Conservation (phyloP, 148 eudicot genomes). For the Suaeda aralocaspica region DNA sequence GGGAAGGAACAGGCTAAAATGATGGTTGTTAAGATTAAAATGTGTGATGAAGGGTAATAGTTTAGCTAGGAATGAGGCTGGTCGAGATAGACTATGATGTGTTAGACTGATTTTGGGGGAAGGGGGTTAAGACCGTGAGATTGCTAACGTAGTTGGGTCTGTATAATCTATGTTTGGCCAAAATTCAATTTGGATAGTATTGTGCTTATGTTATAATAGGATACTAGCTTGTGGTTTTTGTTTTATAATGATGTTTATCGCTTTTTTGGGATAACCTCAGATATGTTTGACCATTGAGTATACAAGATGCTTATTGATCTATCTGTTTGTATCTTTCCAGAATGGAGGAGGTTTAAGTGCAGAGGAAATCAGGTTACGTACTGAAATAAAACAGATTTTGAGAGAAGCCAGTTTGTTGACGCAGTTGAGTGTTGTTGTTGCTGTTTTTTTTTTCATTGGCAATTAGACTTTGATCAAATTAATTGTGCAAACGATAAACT, state of each 20-base stretch:
- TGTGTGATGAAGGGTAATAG: too few species aligned
- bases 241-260: not conserved
- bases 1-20: too few species aligned
- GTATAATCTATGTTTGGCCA: too few species aligned
- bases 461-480: not conserved
- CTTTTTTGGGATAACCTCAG: not conserved
- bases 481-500: not conserved
- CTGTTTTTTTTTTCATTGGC: conserved; percentile 1
- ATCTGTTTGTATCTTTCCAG: conserved; percentile 16
- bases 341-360: conserved; percentile 44
- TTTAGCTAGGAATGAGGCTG: too few species aligned
- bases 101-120: too few species aligned
- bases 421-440: conserved; percentile 50
- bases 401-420: conserved; percentile 74
- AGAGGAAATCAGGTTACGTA: conserved; percentile 49
- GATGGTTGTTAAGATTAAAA: too few species aligned
- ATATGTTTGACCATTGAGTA: not conserved
- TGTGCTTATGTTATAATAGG: not conserved
- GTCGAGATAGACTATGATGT: too few species aligned
- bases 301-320: not conserved
- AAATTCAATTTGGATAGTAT: too few species aligned
- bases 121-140: too few species aligned
- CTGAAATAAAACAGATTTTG: conserved; percentile 70
- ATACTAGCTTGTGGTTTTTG: not conserved
- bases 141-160: too few species aligned